Evolutionary conservation across 441 rosid species (phyloP).

Genomic region (Geranium incanum): DNA sequence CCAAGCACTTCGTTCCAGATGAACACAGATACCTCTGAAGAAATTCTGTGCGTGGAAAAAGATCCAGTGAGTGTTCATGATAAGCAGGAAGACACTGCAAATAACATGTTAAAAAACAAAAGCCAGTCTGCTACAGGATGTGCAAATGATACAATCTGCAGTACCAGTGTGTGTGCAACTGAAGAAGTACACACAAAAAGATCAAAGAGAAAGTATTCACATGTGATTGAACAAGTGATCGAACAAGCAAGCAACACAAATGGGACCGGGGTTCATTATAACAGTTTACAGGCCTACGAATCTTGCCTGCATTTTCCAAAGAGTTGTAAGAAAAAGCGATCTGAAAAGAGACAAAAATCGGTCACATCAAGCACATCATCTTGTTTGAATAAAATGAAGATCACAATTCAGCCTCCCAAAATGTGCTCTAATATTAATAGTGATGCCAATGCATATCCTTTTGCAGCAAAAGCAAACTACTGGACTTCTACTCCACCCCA

Average conservation of each 20-base stretch:
- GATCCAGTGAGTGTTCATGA: background rate
- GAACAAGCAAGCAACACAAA: slow-evolving; percentile 32
- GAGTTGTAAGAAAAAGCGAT: slow-evolving; percentile 39
- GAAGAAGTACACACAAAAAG: slow-evolving; percentile 29
- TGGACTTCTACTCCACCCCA: slow-evolving; percentile 19
- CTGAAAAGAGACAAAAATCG: slow-evolving; percentile 35
- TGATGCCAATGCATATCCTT: slow-evolving; percentile 12
- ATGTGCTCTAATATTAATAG: slow-evolving; percentile 15
- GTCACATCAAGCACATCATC: slow-evolving; percentile 28
- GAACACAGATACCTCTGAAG: background rate
- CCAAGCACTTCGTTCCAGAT: background rate
- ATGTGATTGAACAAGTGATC: slow-evolving; percentile 21
- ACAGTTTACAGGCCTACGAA: slow-evolving; percentile 34
- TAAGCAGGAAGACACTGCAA: slow-evolving; percentile 8
- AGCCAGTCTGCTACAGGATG: slow-evolving; percentile 20
- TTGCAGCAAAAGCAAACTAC: slow-evolving; percentile 19
- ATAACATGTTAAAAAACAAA: slow-evolving; percentile 18
- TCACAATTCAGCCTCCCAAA: slow-evolving; percentile 9
- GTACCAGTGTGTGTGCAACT: slow-evolving; percentile 14
- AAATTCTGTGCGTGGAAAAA: slow-evolving; percentile 2
- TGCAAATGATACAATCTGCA: slow-evolving; percentile 23
- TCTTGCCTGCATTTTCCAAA: slow-evolving; percentile 28
- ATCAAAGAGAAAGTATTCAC: slow-evolving; percentile 24
- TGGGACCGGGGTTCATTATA: slow-evolving; percentile 31
- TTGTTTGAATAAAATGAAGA: slow-evolving; percentile 23